Evolutionary conservation across 352 stramenopile genomes (phyloP).

Genomic region (Hyaloperonospora brassicae): DNA sequence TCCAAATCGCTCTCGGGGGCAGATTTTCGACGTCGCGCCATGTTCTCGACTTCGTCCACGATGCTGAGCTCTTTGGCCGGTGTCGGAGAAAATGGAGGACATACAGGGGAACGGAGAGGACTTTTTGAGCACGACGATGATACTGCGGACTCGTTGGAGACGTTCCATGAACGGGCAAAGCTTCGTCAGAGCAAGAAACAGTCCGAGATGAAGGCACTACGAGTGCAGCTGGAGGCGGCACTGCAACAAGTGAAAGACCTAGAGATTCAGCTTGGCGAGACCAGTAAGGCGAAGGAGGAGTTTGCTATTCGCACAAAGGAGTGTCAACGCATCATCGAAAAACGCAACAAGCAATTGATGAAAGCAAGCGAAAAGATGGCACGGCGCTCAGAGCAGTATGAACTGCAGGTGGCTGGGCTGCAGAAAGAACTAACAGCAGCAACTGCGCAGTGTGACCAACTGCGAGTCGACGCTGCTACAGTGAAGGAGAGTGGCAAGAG

Average conservation of each 20-base stretch:
- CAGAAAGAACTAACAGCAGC: constrained; percentile 33
- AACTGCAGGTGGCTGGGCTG: constrained; percentile 39
- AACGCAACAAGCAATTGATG: constrained; percentile 80
- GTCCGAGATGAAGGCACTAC: constrained; percentile 47
- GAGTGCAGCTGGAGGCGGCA: constrained; percentile 35
- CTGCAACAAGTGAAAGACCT: constrained; percentile 26
- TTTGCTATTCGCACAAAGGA: constrained; percentile 65
- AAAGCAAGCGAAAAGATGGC: constrained; percentile 72
- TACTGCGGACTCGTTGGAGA: constrained; percentile 55
- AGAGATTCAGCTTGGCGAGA: constrained; percentile 25
- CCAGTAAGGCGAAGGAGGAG: constrained; percentile 52
- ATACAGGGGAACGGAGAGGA: constrained; percentile 41
- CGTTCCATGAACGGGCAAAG: constrained; percentile 60
- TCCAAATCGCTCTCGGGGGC: constrained; percentile 12
- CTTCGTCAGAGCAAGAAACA: constrained; percentile 62
- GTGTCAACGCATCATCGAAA: constrained; percentile 77
- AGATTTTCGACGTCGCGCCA: constrained; percentile 29
- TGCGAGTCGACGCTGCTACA: constrained; percentile 22
- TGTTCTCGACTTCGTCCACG: constrained; percentile 32
- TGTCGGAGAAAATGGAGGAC: constrained; percentile 8
- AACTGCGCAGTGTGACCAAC: constrained; percentile 27
- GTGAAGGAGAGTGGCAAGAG: constrained; percentile 20
- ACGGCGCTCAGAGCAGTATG: constrained; percentile 53
- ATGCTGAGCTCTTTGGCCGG: constrained; percentile 13
- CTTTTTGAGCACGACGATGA: constrained; percentile 77